Percentiles rank a stretch among this genome's conserved stretches.
These are phyloP conservation scores for Novymonas esmeraldas DNA, from an alignment of 208 protist species.

Conservation along the genomic window DNA sequence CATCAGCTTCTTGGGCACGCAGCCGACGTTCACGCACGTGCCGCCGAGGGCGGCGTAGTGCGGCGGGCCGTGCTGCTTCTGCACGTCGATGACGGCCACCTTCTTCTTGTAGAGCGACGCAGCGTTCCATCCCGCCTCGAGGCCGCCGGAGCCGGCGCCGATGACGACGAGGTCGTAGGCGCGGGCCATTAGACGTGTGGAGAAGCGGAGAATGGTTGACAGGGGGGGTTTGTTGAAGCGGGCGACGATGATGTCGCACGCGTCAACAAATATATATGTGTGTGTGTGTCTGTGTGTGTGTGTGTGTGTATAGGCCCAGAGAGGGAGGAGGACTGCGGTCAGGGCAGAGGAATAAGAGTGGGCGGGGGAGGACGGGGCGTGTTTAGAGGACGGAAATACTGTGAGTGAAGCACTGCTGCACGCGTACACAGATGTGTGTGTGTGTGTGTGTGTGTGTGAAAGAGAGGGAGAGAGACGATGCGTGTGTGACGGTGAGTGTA, in stretches of 20 bases:
- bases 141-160: constrained; percentile 86
- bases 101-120: constrained; percentile 86
- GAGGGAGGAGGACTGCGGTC: background rate
- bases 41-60: constrained; percentile 80
- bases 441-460: too few relatives aligned
- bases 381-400: too few relatives aligned
- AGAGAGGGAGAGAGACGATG: too few relatives aligned
- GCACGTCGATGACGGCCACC: constrained; percentile 87
- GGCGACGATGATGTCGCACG: background rate
- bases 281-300: background rate
- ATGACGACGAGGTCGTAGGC: constrained; percentile 91
- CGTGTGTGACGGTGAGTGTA: too few relatives aligned
- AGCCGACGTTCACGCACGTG: constrained; percentile 90
- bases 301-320: background rate
- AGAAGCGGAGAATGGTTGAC: constrained; percentile 59
- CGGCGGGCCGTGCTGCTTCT: constrained; percentile 78
- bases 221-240: background rate
- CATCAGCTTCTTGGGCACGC: constrained; percentile 91
- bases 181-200: constrained; percentile 51
- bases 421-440: too few relatives aligned
- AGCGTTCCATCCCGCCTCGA: constrained; percentile 88
- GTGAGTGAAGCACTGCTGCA: too few relatives aligned
- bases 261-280: too few relatives aligned
- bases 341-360: too few relatives aligned
- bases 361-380: too few relatives aligned